Evolutionary conservation across 768 basidiomycete species (phyloP), one percentile per base, ranked within the genome.

Genomic region (Agaricus sinodeliciosus): DNA sequence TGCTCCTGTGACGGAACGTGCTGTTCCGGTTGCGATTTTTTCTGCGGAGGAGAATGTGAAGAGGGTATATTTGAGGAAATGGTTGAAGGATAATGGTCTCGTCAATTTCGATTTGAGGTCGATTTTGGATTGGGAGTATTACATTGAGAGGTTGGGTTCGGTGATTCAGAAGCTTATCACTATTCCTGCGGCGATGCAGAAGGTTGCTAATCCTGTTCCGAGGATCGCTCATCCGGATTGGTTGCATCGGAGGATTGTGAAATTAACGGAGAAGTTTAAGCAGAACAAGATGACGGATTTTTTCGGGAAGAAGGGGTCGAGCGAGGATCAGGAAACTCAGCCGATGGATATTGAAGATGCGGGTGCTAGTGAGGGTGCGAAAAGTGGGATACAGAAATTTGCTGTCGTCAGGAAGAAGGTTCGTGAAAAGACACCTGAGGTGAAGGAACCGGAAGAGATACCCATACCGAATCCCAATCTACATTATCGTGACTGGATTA

Each of bases 151-250:
- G 15, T 69, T 99, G 19, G 96, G 96, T 4, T 96, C 94, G 2
- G 96, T 98, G 59, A 94, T 99, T 54, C 96, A 99, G 69, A 99
- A 99, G 62, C 74, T 99, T 51, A 98, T 99, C 69, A 99, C 96
- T 1, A 99, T 99, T 60, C 96, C 96, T 7, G 96, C 96, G 6
- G 96, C 96, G 0, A 88, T 98, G 80, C 96, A 99, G 65, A 95
- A 95, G 60, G 89, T 99, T 45, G 68, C 90, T 3, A 99, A 99
- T 64, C 96, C 96, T 4, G 96, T 98, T 4, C 90, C 95, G 9
- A 85, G 96, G 26, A 86, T 98, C 56, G 85, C 85, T 22, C 96
- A 99, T 70, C 96, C 96, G 0, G 96, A 99, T 65, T 98, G 96
- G 96, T 74, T 99, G 42, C 87, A 90, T 68, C 85, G 89, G 42